A percentile compares a stretch with the other conserved stretches of the same genome.
Evolutionary conservation across 176 grass and related monocot species (phyloP).

Genomic region (Oryza coarctata): DNA sequence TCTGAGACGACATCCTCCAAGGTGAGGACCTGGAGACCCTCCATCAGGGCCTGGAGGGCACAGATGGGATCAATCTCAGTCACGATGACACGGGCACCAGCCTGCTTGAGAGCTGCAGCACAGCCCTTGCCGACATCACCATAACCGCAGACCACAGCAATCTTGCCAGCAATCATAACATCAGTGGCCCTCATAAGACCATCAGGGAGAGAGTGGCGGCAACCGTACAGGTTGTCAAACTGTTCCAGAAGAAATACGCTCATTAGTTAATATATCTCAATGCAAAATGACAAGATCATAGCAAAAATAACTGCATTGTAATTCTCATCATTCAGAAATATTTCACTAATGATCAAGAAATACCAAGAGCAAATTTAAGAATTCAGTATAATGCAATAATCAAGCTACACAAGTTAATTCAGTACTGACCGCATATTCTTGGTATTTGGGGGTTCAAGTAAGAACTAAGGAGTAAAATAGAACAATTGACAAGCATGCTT

Average conservation of each 20-base stretch:
- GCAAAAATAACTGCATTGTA: not conserved
- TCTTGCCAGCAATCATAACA: conserved; percentile 98
- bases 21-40: conserved; percentile 82
- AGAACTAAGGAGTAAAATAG: not conserved
- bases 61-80: conserved; percentile 99
- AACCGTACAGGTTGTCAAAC: conserved; percentile 97
- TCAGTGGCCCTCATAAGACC: conserved; percentile 97
- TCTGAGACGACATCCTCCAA: conserved; percentile 77
- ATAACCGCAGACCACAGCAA: conserved; percentile 82
- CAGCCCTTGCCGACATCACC: conserved; percentile 98
- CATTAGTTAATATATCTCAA: not conserved
- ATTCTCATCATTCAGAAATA: not conserved
- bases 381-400: not conserved
- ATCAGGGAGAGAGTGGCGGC: conserved; percentile 97
- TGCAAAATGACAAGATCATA: not conserved
- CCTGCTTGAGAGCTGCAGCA: conserved; percentile 84
- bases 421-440: not conserved
- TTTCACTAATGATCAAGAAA: not conserved
- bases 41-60: conserved; percentile 95
- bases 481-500: not conserved
- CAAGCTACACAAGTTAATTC: not conserved
- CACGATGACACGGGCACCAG: conserved; percentile 93
- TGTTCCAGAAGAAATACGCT: conserved; percentile 26
- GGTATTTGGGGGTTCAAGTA: not conserved
- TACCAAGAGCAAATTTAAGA: not conserved